Evolutionary conservation across 2,329 filamentous ascomycete species (phyloP), one percentile per base, ranked within the genome.

Genomic region (Cladosporium sp.): DNA sequence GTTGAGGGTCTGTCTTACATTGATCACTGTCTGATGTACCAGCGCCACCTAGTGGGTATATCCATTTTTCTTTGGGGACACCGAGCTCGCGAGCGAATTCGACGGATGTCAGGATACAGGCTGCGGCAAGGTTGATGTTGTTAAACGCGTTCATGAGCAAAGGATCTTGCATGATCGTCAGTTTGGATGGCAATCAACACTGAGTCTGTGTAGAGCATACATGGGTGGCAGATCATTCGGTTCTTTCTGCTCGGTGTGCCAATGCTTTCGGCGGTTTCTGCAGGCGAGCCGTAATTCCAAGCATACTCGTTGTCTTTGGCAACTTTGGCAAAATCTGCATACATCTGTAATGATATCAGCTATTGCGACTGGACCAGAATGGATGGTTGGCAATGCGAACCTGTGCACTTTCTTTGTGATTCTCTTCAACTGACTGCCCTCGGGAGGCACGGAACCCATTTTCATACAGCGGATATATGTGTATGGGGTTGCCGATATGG

Each of bases 111-210:
- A 89, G 60, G 15, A 89, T 75, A 59, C 81, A 80, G 7, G 85
- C 84, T 0, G 78, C 82, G 2, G 85, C 81, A 14, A 88, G 73
- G 60, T 89, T 88, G 37, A 89, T 80, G 1, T 79, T 86, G 63
- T 88, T 89, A 72, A 88, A 88, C 0, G 86, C 86, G 65, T 89
- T 89, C 86, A 88, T 88, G 9, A 88, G 71, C 0, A 89, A 73
- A 0, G 85, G 84, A 71, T 88, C 85, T 88, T 38, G 17, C 1
- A 22, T n/a, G 5, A 3, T 30, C 14, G 49, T 45, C 42, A 51
- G 40, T n/a, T 47, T 19, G n/a, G 3, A 2, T 43, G 56, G 8
- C 30, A 25, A 22, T 37, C n/a, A 15, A 3, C 14, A 39, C 14
- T 45, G n/a, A 5, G 34, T 30, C n/a, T 8, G 22, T 30, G 5